phyloP scores from a whole-genome alignment of 2,329 filamentous ascomycete genomes.

The Hypocreales sp. region DNA sequence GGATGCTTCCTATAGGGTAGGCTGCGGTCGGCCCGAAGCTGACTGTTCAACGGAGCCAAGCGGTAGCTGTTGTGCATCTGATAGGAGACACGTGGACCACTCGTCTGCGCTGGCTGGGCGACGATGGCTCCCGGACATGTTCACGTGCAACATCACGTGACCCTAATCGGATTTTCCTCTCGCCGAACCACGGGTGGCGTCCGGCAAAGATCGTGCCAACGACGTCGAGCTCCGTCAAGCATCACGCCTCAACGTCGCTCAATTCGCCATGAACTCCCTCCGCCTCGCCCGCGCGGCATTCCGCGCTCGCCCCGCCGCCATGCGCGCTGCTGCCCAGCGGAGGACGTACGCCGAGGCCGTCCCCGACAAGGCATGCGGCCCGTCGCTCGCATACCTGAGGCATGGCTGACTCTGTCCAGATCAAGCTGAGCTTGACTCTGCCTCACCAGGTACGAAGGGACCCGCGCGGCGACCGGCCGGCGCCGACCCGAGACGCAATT shows the following conservation, averaged over 20 bases:
- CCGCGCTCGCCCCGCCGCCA: conserved; percentile 62
- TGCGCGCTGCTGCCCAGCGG: conserved; percentile 64
- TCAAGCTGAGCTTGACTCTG: conserved; percentile 95
- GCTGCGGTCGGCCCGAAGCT: too few relatives aligned
- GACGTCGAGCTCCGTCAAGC: conserved; percentile 25
- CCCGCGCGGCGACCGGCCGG: conserved; percentile 6
- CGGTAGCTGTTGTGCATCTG: too few relatives aligned
- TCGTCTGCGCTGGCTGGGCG: too few relatives aligned
- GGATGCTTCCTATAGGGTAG: too few relatives aligned
- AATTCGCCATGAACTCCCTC: conserved; percentile 76
- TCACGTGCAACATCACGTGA: conserved; percentile 19
- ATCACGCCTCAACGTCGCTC: conserved; percentile 25
- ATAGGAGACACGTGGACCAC: too few relatives aligned
- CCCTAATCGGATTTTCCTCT: conserved; percentile 21
- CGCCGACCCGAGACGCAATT: conserved; percentile 12
- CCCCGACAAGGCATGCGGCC: conserved; percentile 54
- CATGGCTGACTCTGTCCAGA: conserved; percentile 30
- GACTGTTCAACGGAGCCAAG: too few relatives aligned
- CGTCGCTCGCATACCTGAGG: conserved; percentile 2
- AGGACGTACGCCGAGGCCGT: conserved; percentile 84
- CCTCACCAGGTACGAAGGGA: conserved; percentile 79
- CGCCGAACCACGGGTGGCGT: conserved; percentile 25
- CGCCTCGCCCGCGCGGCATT: conserved; percentile 84
- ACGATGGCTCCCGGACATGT: too few relatives aligned
- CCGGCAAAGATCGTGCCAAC: conserved; percentile 30